Evolutionary conservation across 768 basidiomycete genomes (phyloP).

Genomic region (Coprinopsis cinerea): DNA sequence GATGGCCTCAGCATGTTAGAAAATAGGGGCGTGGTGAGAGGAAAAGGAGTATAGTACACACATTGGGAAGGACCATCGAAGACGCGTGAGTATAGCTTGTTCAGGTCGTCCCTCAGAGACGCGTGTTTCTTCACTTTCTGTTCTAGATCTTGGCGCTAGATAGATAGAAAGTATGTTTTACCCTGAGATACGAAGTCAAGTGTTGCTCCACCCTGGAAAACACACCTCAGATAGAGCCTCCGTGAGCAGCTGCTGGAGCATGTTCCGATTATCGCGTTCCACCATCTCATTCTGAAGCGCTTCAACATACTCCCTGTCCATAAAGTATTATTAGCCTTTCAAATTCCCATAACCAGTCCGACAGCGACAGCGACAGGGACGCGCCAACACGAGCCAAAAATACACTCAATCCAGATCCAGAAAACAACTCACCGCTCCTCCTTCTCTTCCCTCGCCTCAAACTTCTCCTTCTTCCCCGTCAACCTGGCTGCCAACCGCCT

Average conservation of each 20-base stretch:
- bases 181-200: background rate
- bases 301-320: conserved; percentile 38
- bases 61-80: conserved; percentile 41
- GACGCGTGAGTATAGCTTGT: conserved; percentile 31
- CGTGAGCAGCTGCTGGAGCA: conserved; percentile 25
- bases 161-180: background rate
- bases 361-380: too few relatives aligned
- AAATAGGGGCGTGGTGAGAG: too few relatives aligned
- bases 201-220: too few relatives aligned
- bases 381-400: too few relatives aligned
- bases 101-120: conserved; percentile 29
- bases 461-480: conserved; percentile 36
- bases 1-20: background rate
- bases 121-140: conserved; percentile 25
- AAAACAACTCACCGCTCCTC: conserved; percentile 34
- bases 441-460: conserved; percentile 35
- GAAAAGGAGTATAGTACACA: too few relatives aligned
- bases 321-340: background rate
- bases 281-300: conserved; percentile 36
- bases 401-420: too few relatives aligned
- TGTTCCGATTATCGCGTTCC: conserved; percentile 28
- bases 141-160: conserved; percentile 28
- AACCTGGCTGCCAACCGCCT: conserved; percentile 33
- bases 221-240: conserved; percentile 34
- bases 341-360: background rate